These are phyloP conservation scores for Acidiella bohemica DNA, from an alignment of 495 filamentous ascomycete species.

Conservation along the genomic window DNA sequence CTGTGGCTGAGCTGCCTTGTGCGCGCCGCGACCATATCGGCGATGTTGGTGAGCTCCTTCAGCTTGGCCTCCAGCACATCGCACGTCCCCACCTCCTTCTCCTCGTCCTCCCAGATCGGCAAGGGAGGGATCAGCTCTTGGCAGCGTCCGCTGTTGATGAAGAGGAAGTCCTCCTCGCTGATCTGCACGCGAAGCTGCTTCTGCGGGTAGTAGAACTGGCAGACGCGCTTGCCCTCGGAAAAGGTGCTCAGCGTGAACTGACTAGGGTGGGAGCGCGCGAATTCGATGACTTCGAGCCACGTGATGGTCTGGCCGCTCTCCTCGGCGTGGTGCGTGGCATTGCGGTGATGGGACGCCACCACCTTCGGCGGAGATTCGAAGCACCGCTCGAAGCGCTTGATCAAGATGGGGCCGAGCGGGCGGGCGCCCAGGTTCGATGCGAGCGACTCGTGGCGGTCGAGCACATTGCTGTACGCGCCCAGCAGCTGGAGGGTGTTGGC, in stretches of 20 bases:
- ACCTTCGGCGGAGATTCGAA: constrained; percentile 71
- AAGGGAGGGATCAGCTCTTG: constrained; percentile 74
- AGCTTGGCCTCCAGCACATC: constrained; percentile 71
- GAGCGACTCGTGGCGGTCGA: constrained; percentile 73
- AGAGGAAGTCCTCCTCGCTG: constrained; percentile 69
- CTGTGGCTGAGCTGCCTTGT: constrained; percentile 74
- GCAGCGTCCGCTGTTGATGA: constrained; percentile 67
- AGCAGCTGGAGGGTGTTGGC: constrained; percentile 53
- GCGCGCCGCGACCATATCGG: constrained; percentile 64
- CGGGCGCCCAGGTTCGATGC: constrained; percentile 75
- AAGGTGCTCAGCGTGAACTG: constrained; percentile 63
- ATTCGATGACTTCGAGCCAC: constrained; percentile 78
- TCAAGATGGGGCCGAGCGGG: constrained; percentile 64
- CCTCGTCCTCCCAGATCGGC: constrained; percentile 73
- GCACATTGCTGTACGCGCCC: constrained; percentile 63
- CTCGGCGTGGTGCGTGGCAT: constrained; percentile 44
- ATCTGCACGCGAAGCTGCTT: constrained; percentile 75
- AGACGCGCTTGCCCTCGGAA: constrained; percentile 52
- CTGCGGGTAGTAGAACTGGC: constrained; percentile 54
- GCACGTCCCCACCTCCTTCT: constrained; percentile 67
- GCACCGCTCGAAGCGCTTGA: constrained; percentile 72
- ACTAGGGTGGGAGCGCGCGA: constrained; percentile 63
- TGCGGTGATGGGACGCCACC: constrained; percentile 50
- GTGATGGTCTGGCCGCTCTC: constrained; percentile 38
- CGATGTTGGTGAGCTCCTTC: constrained; percentile 58